phyloP scores from a whole-genome alignment of 495 filamentous ascomycete species.

The Bombardia bombarda region DNA sequence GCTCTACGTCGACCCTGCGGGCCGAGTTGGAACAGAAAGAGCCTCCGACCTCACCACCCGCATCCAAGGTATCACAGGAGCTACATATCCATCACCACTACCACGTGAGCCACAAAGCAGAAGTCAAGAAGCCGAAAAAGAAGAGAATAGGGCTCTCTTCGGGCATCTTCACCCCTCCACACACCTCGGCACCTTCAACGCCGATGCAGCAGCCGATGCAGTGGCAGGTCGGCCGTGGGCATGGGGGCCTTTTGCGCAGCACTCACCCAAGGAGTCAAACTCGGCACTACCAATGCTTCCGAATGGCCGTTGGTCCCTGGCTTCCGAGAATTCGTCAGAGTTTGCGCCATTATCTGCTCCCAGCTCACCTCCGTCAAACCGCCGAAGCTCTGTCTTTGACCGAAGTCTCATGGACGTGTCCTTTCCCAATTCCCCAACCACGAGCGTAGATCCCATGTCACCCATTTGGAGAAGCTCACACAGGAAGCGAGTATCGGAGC shows the following conservation, averaged over 20 bases:
- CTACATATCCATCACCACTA: slow-evolving; percentile 92
- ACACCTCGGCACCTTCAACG: slow-evolving; percentile 17
- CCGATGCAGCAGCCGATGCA: slow-evolving; percentile 10
- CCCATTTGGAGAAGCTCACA: slow-evolving; percentile 43
- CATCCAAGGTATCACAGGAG: slow-evolving; percentile 51
- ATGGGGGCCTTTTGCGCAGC: slow-evolving; percentile 1
- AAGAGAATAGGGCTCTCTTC: slow-evolving; percentile 54
- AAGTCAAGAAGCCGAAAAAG: slow-evolving; percentile 61
- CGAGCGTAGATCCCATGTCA: slow-evolving; percentile 53
- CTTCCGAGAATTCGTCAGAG: slow-evolving; percentile 54
- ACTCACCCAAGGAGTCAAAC: slow-evolving; percentile 34
- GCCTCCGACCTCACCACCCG: slow-evolving; percentile 22
- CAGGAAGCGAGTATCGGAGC: slow-evolving; percentile 45
- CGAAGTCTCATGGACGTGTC: slow-evolving; percentile 48
- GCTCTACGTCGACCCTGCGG: slow-evolving; percentile 47
- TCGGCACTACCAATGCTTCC: slow-evolving; percentile 43
- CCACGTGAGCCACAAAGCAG: slow-evolving; percentile 57
- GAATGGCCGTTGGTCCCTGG: slow-evolving; percentile 56
- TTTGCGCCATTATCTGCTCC: slow-evolving; percentile 62
- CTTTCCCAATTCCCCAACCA: slow-evolving; percentile 70
- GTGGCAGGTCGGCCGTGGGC: slow-evolving; percentile 11
- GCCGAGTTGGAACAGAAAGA: slow-evolving; percentile 58
- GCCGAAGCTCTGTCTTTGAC: slow-evolving; percentile 73
- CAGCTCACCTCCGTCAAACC: slow-evolving; percentile 70
- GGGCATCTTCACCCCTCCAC: slow-evolving; percentile 51